Evolutionary conservation across 306 rosid species (phyloP).

Genomic region (Oxytropis ochrocephala): DNA sequence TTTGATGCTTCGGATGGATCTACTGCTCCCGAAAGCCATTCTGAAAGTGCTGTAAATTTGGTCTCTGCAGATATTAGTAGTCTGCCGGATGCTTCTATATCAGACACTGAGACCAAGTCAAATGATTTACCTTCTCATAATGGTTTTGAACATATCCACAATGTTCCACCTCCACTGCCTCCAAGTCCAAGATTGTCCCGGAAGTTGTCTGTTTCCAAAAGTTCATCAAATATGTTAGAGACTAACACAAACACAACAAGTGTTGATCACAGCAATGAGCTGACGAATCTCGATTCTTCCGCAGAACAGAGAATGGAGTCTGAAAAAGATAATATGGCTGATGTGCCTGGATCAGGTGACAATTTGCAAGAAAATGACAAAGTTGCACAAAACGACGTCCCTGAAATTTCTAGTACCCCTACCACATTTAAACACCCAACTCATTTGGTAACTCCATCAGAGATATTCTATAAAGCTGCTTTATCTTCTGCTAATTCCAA

Average conservation of each 20-base stretch:
- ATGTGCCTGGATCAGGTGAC: slow-evolving; percentile 33
- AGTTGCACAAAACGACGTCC: slow-evolving; percentile 28
- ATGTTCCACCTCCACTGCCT: slow-evolving; percentile 41
- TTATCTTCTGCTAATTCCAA: slow-evolving; percentile 45
- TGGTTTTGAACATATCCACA: slow-evolving; percentile 33
- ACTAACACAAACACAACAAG: slow-evolving; percentile 19
- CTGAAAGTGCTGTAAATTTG: slow-evolving; percentile 38
- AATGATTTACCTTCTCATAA: slow-evolving; percentile 32
- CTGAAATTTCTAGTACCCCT: slow-evolving; percentile 39
- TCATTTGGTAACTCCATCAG: slow-evolving; percentile 69
- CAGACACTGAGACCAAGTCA: slow-evolving; percentile 33
- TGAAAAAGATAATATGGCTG: slow-evolving; percentile 32
- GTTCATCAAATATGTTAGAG: slow-evolving; percentile 35
- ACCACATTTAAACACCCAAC: slow-evolving; percentile 46
- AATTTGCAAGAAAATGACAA: slow-evolving; percentile 35
- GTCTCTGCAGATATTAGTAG: slow-evolving; percentile 40
- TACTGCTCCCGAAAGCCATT: slow-evolving; percentile 26
- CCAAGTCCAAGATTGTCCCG: slow-evolving; percentile 49
- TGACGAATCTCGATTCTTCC: slow-evolving; percentile 27
- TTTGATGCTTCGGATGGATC: slow-evolving; percentile 37
- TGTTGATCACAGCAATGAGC: slow-evolving; percentile 31
- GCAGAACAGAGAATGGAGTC: slow-evolving; percentile 28
- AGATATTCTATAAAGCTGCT: slow-evolving; percentile 45
- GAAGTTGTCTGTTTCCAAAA: slow-evolving; percentile 38
- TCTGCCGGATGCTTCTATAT: slow-evolving; percentile 31